Percentiles rank a stretch among this genome's conserved stretches.
phyloP scores from a whole-genome alignment of 2,329 filamentous ascomycete genomes.

The Periglandula ipomoeae region DNA sequence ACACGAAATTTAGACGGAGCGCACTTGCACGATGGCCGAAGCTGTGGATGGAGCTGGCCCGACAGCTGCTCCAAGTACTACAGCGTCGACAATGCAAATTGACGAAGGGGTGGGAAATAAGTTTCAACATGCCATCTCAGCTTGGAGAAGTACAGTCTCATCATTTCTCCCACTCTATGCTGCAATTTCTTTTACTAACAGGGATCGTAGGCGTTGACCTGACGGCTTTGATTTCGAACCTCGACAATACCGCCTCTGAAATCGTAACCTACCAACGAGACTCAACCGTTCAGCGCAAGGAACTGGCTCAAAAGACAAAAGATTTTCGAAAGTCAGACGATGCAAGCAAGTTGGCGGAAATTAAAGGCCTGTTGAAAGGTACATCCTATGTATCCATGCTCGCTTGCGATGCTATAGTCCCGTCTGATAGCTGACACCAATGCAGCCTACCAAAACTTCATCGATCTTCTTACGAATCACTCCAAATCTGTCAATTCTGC shows the following conservation, averaged over 20 bases:
- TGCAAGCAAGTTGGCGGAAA: slow-evolving; percentile 72
- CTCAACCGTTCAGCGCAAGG: slow-evolving; percentile 91
- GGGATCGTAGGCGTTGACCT: slow-evolving; percentile 67
- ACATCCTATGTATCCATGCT: not conserved
- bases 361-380: slow-evolving; percentile 87
- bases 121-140: slow-evolving; percentile 91
- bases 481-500: slow-evolving; percentile 89
- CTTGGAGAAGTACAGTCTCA: slow-evolving; percentile 71
- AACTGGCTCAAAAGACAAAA: slow-evolving; percentile 97
- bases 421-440: slow-evolving; percentile 12
- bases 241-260: slow-evolving; percentile 91
- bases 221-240: slow-evolving; percentile 68
- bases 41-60: slow-evolving; percentile 20
- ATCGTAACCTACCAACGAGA: slow-evolving; percentile 90
- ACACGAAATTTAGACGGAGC: not conserved
- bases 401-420: not conserved
- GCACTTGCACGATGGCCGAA: slow-evolving; percentile 21
- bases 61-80: slow-evolving; percentile 13
- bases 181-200: not conserved
- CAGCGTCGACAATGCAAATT: slow-evolving; percentile 19
- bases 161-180: not conserved
- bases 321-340: slow-evolving; percentile 95
- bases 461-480: slow-evolving; percentile 91
- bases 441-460: slow-evolving; percentile 89
- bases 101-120: slow-evolving; percentile 64